phyloP scores from a whole-genome alignment of 495 filamentous ascomycete species.

The Hyaloscypha variabilis region DNA sequence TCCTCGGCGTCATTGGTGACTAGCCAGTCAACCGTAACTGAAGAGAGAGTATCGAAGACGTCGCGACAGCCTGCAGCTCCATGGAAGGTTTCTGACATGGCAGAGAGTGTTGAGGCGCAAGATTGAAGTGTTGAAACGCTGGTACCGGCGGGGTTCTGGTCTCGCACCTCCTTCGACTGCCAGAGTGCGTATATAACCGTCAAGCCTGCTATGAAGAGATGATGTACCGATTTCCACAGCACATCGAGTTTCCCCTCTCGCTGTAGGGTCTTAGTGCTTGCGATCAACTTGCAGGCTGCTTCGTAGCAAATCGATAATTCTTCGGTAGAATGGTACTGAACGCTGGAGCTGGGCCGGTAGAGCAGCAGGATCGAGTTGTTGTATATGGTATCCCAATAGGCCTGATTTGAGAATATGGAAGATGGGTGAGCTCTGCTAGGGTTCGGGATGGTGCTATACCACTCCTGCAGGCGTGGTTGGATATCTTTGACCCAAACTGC shows the following conservation, averaged over 20 bases:
- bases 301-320: slow-evolving; percentile 30
- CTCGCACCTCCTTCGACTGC: slow-evolving; percentile 31
- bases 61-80: slow-evolving; percentile 31
- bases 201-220: slow-evolving; percentile 32
- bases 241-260: slow-evolving; percentile 31
- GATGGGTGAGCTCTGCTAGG: slow-evolving; percentile 29
- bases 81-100: slow-evolving; percentile 30
- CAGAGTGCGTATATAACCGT: slow-evolving; percentile 31
- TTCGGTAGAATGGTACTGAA: slow-evolving; percentile 25
- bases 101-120: slow-evolving; percentile 32
- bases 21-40: slow-evolving; percentile 30
- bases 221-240: slow-evolving; percentile 32
- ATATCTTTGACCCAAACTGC: slow-evolving; percentile 31
- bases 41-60: slow-evolving; percentile 31
- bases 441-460: slow-evolving; percentile 30
- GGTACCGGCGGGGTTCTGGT: slow-evolving; percentile 23
- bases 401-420: slow-evolving; percentile 31
- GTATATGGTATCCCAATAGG: slow-evolving; percentile 33
- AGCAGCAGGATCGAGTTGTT: slow-evolving; percentile 29
- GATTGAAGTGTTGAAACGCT: slow-evolving; percentile 28
- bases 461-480: slow-evolving; percentile 31
- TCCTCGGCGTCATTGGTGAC: slow-evolving; percentile 23
- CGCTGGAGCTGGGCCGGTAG: slow-evolving; percentile 30
- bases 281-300: slow-evolving; percentile 30
- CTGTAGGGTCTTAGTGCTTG: slow-evolving; percentile 30